Evolutionary conservation across 805 yeast species (phyloP), one percentile per base, ranked within the genome.

Genomic region (Zygosaccharomyces pseudorouxii): DNA sequence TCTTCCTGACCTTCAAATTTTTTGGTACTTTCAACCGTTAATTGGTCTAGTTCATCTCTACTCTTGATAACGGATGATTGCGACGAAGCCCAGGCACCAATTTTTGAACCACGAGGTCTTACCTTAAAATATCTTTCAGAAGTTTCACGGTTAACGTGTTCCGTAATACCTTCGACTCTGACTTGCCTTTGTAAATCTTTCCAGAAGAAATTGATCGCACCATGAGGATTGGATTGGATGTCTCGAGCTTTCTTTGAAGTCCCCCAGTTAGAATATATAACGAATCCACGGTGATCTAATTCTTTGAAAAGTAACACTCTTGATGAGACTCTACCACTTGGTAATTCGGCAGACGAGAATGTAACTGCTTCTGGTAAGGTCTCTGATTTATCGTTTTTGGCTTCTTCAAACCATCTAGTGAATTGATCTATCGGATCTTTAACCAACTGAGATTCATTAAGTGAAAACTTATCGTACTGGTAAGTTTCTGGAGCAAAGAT

Each of bases 1-100:
- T 82, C 81, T 30, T 79, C 79, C 37, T 69, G 65, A 36, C 75
- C 81, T 53, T 80, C 78, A 53, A 87, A 88, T 63, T 80, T 75
- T 47, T 75, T 69, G 48, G 74, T 82, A 51, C 71, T 75, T 23
- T 71, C 63, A 9, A 66, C 62, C 45, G 80, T 80, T 12, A 74
- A 58, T 0, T 63, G 59, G 31, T 89, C 86, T 51, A 92, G 77
- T 56, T 79, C 86, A 12, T 78, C 78, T 54, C 97, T 74, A 38
- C 72, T 66, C 11, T 63, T 59, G 31, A 90, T 73, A 2, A 72
- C 75, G 46, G 77, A 74, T 29, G 90, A 80, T 72, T 93, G 99
- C 3, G 95, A 95, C 25, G 95, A 84, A 0, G 97, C 86, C 96
- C 97, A 90, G 0, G 99, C 99, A 27, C 99, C 98, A 52, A 93